These are phyloP conservation scores for Pestalotiopsis sp. DNA, from an alignment of 2,329 filamentous ascomycete genomes.

Conservation along the genomic window DNA sequence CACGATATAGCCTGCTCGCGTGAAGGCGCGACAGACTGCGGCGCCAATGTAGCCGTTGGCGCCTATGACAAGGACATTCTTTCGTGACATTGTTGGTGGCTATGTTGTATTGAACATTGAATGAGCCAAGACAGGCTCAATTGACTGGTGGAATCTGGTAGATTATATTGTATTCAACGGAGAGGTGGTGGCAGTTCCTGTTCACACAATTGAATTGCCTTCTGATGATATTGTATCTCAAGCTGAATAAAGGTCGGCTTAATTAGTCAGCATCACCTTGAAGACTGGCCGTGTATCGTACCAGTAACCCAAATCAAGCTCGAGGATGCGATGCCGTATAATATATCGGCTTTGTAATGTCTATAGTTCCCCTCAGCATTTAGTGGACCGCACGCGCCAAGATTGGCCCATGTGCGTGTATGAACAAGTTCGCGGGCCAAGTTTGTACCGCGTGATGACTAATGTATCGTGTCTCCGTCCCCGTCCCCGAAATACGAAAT, in stretches of 20 bases:
- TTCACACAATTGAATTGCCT: background rate
- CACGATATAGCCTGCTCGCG: constrained; percentile 45
- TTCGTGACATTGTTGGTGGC: background rate
- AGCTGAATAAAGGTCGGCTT: background rate
- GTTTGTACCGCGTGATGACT: background rate
- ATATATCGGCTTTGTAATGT: background rate
- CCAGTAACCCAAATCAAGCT: background rate
- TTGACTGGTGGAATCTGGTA: background rate
- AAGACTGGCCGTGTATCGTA: background rate
- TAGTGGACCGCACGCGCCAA: background rate
- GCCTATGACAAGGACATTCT: constrained; percentile 46
- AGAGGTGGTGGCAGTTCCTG: background rate
- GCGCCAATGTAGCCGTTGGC: constrained; percentile 52
- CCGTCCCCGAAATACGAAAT: background rate
- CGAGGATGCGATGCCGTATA: background rate
- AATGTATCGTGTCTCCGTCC: background rate
- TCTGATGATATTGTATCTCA: background rate
- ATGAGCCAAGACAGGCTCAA: background rate
- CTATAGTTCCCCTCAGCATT: background rate
- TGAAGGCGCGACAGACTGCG: constrained; percentile 47
- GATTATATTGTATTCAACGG: background rate
- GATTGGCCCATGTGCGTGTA: background rate
- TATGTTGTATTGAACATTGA: background rate
- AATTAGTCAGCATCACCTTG: background rate
- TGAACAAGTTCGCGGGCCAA: background rate